phyloP scores from a whole-genome alignment of 768 basidiomycete species.

The Calocybe gangraenosa region DNA sequence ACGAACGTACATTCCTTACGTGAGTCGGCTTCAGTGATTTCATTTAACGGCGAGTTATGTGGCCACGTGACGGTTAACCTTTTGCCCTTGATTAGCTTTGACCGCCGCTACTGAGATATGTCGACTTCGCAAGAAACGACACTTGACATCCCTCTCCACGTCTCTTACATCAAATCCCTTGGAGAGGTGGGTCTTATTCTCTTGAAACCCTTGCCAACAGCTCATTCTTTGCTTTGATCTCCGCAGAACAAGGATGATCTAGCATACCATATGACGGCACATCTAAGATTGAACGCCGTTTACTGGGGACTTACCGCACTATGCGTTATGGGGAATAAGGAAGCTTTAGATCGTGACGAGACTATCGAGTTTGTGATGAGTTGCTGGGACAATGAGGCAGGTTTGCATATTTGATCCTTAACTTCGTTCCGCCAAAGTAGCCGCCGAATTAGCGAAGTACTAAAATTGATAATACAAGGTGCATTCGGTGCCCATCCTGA shows the following conservation, averaged over 20 bases:
- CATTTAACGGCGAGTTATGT: too few relatives aligned
- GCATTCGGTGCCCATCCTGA: conserved; percentile 90
- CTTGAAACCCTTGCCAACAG: background rate
- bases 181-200: conserved; percentile 46
- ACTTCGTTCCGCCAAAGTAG: background rate
- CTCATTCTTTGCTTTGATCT: background rate
- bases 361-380: conserved; percentile 88
- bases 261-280: conserved; percentile 85
- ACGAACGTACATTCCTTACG: too few relatives aligned
- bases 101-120: background rate
- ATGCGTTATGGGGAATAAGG: conserved; percentile 70
- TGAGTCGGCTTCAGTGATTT: too few relatives aligned
- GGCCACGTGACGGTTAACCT: too few relatives aligned
- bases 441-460: background rate
- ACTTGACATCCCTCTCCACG: conserved; percentile 55
- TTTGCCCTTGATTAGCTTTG: conserved; percentile 5
- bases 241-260: conserved; percentile 78
- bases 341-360: conserved; percentile 78
- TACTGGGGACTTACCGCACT: conserved; percentile 96
- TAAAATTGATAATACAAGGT: conserved; percentile 42
- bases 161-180: conserved; percentile 71
- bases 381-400: conserved; percentile 93
- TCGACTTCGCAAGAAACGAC: background rate
- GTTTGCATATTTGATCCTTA: conserved; percentile 29
- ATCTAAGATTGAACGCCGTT: conserved; percentile 91